Evolutionary conservation across 306 rosid species (phyloP), one percentile per base, ranked within the genome.

Genomic region (Quercus gilva): DNA sequence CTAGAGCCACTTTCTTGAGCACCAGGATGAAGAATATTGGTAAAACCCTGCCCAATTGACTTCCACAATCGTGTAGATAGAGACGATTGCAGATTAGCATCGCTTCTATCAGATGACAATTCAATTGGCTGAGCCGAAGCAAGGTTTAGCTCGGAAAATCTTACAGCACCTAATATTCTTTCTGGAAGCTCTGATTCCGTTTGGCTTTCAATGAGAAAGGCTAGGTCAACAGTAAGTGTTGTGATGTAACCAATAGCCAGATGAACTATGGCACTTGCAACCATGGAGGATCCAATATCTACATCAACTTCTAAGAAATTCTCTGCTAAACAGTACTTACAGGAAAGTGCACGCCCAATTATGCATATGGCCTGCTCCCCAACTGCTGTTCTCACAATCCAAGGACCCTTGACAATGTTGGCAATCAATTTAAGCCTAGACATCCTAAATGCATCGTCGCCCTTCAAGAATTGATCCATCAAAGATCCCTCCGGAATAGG

Each of bases 351-450:
- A 29, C 82, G 94, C 78, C 98, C 94, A n/a, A 94, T 90, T 71
- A 92, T 65, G 82, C 97, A 94, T 57, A 94, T 91, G 12, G 97
- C 97, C 83, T 91, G 99, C 87, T 94, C 97, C 51, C 97, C 97
- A 74, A 94, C 92, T 6, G 99, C 94, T 82, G 85, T 91, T 80
- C 85, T 88, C 59, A 94, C 97, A 76, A 94, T 91, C 99, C 97
- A 94, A 55, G 99, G 99, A 37, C 97, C 94, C 58, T 84, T 83
- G 52, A 89, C 90, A 78, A 92, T 80, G 79, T 92, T 90, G 45
- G 97, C 94, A 76, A 94, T 94, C 94, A 94, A 43, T 86, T 94
- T 94, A 69, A 94, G 97, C 89, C 94, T 92, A 0, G 94, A 91
- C 81, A 87, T 92, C 89, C 88, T 85, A 79, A 78, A 91, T 33